Evolutionary conservation across 768 basidiomycete genomes (phyloP).

Genomic region (Pleurotus cornucopiae): DNA sequence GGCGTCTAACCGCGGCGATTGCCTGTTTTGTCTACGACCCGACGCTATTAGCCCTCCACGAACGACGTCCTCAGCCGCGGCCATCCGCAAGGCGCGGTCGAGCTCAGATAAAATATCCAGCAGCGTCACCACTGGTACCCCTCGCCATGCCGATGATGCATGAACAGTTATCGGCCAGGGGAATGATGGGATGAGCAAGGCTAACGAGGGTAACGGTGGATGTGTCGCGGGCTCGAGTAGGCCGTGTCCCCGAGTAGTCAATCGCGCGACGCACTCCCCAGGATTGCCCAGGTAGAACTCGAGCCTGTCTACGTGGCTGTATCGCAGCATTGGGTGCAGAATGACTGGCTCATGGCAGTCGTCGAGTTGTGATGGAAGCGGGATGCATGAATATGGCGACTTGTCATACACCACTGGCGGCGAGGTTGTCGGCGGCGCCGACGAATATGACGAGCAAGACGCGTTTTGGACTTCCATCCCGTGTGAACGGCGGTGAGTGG

Average conservation of each 20-base stretch:
- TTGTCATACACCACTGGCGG: background rate
- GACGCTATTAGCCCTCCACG: background rate
- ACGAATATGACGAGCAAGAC: background rate
- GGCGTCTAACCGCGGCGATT: background rate
- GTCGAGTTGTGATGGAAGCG: background rate
- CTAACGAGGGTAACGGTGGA: background rate
- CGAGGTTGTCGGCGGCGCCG: background rate
- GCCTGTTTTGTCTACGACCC: background rate
- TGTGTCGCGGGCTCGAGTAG: background rate
- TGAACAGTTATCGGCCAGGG: conserved; percentile 2
- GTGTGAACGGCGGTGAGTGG: background rate
- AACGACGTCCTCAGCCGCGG: background rate
- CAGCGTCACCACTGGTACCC: background rate
- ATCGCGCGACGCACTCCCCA: too few species aligned
- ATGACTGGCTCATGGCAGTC: background rate
- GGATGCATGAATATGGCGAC: conserved; percentile 2
- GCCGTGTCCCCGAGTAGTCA: background rate
- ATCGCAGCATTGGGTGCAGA: background rate
- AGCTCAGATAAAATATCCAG: background rate
- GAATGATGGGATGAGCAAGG: background rate
- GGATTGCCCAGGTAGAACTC: background rate
- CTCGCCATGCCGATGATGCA: background rate
- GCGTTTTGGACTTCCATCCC: background rate
- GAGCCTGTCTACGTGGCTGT: background rate
- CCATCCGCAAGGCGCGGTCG: background rate